Conservation (phyloP, 352 stramenopile genomes). For the Pythium phragmiticola region DNA sequence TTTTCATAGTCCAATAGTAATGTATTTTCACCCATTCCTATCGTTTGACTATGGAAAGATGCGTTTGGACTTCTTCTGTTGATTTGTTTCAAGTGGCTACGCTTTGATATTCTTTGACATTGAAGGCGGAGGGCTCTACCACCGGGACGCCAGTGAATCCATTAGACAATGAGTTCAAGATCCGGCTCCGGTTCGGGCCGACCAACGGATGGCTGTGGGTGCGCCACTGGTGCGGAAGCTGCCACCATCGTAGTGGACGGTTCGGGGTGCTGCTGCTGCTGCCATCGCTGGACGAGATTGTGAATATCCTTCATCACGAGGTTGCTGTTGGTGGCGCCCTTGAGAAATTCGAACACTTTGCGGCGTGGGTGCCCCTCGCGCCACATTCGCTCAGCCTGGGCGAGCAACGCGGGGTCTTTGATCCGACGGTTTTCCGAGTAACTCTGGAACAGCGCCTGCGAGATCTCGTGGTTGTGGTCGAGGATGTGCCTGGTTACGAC, state of each 20-base stretch:
- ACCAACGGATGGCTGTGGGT: background rate
- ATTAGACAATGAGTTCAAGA: conserved; percentile 5
- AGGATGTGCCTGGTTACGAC: conserved; percentile 70
- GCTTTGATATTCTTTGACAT: background rate
- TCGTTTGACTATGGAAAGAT: conserved; percentile 21
- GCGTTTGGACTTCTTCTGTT: background rate
- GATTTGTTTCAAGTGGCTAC: conserved; percentile 1
- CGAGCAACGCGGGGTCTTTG: conserved; percentile 56
- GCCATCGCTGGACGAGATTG: conserved; percentile 75
- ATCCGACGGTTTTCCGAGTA: conserved; percentile 72
- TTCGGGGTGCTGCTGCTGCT: conserved; percentile 30
- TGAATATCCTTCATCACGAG: conserved; percentile 84
- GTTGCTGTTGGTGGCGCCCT: conserved; percentile 47
- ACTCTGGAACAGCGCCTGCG: conserved; percentile 49
- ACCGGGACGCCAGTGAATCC: background rate
- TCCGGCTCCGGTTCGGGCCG: background rate
- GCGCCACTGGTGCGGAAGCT: background rate
- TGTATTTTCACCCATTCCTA: conserved; percentile 33
- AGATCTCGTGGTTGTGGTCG: conserved; percentile 78
- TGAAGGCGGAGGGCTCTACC: background rate
- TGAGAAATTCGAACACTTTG: conserved; percentile 73
- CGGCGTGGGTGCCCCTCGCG: conserved; percentile 49
- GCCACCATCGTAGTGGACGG: background rate
- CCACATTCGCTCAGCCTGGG: conserved; percentile 61
- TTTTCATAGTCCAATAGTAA: conserved; percentile 34